Conservation (phyloP, 1,284 basidiomycete genomes). For the Trichosporon asahii region DNA sequence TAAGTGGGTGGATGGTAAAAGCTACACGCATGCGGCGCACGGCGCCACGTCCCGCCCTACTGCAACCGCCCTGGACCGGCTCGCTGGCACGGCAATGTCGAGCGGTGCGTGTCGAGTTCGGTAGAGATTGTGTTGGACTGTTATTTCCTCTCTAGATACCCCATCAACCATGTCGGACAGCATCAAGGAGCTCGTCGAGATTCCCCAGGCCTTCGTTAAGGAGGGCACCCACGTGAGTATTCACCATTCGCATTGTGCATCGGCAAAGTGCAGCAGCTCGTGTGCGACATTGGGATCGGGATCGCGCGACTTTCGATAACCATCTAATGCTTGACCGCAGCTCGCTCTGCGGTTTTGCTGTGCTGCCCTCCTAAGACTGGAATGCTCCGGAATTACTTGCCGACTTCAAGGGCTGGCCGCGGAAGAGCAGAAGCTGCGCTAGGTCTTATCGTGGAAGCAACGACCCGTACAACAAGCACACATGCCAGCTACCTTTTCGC, state of each 20-base stretch:
- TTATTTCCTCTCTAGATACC: slow-evolving; percentile 1
- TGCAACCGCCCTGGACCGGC: background rate
- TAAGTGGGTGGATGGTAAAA: background rate
- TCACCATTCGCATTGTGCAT: slow-evolving; percentile 8
- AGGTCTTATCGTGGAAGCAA: too few species aligned
- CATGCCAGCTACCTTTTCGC: background rate
- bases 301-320: background rate
- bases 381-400: background rate
- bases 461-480: background rate
- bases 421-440: too few species aligned
- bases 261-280: background rate
- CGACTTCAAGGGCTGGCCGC: too few species aligned
- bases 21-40: background rate
- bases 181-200: slow-evolving; percentile 82
- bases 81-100: background rate
- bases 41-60: background rate
- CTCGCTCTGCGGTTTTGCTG: background rate
- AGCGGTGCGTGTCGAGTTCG: background rate
- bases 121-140: background rate
- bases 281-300: background rate
- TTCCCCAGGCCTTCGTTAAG: slow-evolving; percentile 85
- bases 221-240: slow-evolving; percentile 83
- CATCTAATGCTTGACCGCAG: background rate
- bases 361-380: too few species aligned
- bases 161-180: slow-evolving; percentile 59